A percentile compares a stretch with the other conserved stretches of the same genome.
Evolutionary conservation across 2,329 filamentous ascomycete species (phyloP).

Genomic region (Colletotrichum sp.): DNA sequence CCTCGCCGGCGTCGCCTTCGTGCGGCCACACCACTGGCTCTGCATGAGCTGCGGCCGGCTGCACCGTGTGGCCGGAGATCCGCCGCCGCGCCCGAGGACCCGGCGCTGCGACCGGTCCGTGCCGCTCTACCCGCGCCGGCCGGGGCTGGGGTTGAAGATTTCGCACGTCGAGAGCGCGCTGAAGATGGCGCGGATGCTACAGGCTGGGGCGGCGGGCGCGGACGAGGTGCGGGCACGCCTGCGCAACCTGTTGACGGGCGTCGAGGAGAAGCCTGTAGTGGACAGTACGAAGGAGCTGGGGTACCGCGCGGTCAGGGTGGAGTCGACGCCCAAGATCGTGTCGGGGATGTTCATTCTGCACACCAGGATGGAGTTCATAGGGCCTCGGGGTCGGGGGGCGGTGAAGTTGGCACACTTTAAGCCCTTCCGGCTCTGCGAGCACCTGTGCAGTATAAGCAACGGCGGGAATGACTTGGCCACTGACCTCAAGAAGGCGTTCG

Average conservation of each 20-base stretch:
- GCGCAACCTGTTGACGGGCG: neutral
- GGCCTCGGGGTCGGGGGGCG: neutral
- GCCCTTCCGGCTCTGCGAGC: neutral
- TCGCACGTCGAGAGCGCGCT: neutral
- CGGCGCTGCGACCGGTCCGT: accelerated
- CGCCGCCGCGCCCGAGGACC: neutral
- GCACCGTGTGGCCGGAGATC: neutral
- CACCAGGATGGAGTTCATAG: neutral
- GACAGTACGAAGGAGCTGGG: neutral
- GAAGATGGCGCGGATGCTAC: neutral
- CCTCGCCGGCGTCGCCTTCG: neutral
- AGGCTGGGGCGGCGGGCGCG: neutral
- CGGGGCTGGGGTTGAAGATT: neutral
- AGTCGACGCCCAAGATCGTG: neutral
- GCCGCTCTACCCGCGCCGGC: neutral
- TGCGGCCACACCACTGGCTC: neutral
- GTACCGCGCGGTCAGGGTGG: accelerated
- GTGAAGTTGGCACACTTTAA: neutral
- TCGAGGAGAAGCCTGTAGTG: neutral
- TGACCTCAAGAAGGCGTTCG: neutral
- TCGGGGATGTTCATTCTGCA: neutral
- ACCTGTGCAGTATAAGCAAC: neutral
- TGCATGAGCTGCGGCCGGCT: neutral
- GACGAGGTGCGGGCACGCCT: accelerated
- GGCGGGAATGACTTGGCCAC: neutral